Base-by-base conservation (phyloP, 495 filamentous ascomycete species). In the Astrothelium subdiscretum region DNA sequence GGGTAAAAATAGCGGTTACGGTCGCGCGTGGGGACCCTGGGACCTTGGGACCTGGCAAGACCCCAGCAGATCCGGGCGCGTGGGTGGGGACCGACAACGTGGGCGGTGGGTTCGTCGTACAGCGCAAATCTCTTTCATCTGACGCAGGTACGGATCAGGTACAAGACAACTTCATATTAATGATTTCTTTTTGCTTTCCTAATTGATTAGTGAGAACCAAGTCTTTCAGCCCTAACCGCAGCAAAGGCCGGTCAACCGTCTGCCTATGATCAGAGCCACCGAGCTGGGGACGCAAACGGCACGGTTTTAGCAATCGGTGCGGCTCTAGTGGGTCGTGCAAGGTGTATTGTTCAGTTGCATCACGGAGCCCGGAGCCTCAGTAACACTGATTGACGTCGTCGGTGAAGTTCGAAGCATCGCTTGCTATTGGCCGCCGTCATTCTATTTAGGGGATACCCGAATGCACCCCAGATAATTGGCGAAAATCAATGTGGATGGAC, bases 191-290 rank as follows among this genome's bases (percentile, higher is more conserved):
- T 11, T n/a, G 13, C n/a, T 48, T 29, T 54, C 11, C 48, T 29
- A 8, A 8, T 8, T 54, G 48, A n/a, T n/a, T n/a, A n/a, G n/a
- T n/a, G n/a, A n/a, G n/a, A n/a, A n/a, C n/a, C n/a, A n/a, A n/a
- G n/a, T n/a, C n/a, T n/a, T 54, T 54, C 48, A 54, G 48, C 48
- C 48, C 48, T 54, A 54, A 54, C 48, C 48, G 48, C 48, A 54
- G 48, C 15, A 20, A 5, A 54, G 48, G 48, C 20, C 15, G 3
- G 18, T 48, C 42, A 18, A n/a, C 42, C 42, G 13, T 54, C 24
- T 10, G 8, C 8, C 24, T 38, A 38, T 12, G 11, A 27, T 54
- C 48, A 54, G 48, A 54, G 48, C 48, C 48, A 54, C 48, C 22
- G 12, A 20, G 48, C 48, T 54, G 48, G 48, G 8, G 29, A 8